These are phyloP conservation scores for Coemansia sp. DNA, from an alignment of 192 early-diverging fungal genomes.

Conservation along the genomic window DNA sequence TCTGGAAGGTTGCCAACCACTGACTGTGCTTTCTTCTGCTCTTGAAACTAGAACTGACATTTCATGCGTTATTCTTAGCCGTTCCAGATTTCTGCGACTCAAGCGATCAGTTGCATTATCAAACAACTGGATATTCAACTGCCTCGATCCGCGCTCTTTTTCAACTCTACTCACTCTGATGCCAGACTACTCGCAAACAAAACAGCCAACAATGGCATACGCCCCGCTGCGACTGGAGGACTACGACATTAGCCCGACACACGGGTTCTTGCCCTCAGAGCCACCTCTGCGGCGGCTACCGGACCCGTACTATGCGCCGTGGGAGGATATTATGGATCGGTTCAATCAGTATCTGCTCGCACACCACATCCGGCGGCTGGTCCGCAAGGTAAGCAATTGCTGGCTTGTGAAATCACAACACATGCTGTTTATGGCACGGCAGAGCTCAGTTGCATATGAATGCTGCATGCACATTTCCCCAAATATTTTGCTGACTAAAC, in stretches of 20 bases:
- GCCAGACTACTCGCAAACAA: neutral
- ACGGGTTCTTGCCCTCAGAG: conserved; percentile 82
- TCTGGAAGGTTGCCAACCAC: neutral
- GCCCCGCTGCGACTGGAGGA: conserved; percentile 59
- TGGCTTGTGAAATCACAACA: no score
- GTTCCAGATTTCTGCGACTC: neutral
- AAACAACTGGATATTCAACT: neutral
- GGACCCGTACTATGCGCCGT: conserved; percentile 78
- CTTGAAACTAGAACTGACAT: neutral
- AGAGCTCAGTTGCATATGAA: neutral
- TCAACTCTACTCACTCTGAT: neutral
- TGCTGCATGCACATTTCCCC: conserved; percentile 1
- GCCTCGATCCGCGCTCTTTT: neutral
- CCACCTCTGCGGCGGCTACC: conserved; percentile 75
- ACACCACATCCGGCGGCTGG: conserved; percentile 63
- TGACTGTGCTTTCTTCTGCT: neutral
- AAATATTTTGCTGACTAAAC: neutral
- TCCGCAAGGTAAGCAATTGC: conserved; percentile 61
- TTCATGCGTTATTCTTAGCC: neutral
- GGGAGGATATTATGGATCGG: conserved; percentile 80
- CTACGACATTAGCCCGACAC: conserved; percentile 78
- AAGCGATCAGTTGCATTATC: conserved; percentile 11
- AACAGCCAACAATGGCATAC: conserved; percentile 13
- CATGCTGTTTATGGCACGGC: neutral
- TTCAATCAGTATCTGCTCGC: conserved; percentile 74